These are phyloP conservation scores for Periconia macrospinosa DNA, from an alignment of 2,329 filamentous ascomycete species.

Conservation along the genomic window DNA sequence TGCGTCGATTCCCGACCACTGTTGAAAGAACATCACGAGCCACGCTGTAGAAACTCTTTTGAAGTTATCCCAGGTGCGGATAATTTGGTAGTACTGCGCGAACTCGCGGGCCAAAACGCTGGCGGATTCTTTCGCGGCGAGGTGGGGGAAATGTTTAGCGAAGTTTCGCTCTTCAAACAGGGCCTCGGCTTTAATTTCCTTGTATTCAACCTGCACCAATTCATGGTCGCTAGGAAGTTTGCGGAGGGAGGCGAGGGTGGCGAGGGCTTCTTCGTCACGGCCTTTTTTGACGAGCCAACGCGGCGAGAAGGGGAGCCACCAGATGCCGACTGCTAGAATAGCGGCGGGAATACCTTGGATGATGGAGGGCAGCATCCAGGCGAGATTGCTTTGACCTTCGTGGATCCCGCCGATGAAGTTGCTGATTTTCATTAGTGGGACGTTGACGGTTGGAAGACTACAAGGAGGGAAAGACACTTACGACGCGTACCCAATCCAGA, in stretches of 20 bases:
- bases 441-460: constrained; percentile 7
- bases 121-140: constrained; percentile 46
- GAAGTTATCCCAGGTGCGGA: constrained; percentile 54
- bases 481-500: constrained; percentile 35
- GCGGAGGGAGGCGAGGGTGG: constrained; percentile 30
- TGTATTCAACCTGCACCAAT: constrained; percentile 48
- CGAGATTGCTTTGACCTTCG: constrained; percentile 27
- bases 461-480: constrained; percentile 42
- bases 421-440: background rate
- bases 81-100: constrained; percentile 54
- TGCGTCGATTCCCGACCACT: constrained; percentile 49
- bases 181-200: constrained; percentile 52
- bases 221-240: constrained; percentile 33
- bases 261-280: constrained; percentile 25
- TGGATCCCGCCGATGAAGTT: constrained; percentile 49
- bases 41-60: constrained; percentile 50
- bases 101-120: constrained; percentile 51
- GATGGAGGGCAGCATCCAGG: constrained; percentile 29
- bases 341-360: constrained; percentile 29
- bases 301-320: constrained; percentile 29
- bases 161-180: constrained; percentile 49
- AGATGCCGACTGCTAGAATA: constrained; percentile 27
- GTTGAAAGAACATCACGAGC: constrained; percentile 54
- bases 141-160: constrained; percentile 49
- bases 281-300: constrained; percentile 31